Conservation (phyloP, 2,329 filamentous ascomycete species). For the Graphilbum fragrans region DNA sequence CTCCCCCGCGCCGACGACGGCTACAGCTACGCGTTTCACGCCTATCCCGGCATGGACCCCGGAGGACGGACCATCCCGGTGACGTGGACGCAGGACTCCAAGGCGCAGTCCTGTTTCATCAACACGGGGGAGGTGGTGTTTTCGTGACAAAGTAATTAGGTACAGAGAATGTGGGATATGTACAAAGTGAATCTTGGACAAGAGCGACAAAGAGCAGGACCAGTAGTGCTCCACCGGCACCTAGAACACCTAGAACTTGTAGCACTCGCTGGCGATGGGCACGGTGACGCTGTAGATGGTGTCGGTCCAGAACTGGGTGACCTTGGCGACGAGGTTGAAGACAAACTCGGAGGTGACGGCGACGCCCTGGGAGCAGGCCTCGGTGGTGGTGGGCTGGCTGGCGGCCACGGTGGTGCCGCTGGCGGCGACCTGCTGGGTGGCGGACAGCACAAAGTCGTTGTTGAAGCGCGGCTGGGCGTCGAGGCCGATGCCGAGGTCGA, state of each 20-base stretch:
- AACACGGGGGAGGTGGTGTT: constrained; percentile 8
- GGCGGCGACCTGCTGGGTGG: constrained; percentile 9
- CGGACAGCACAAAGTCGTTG: constrained; percentile 13
- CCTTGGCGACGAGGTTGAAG: constrained; percentile 14
- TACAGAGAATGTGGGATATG: not conserved
- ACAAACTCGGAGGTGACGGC: constrained; percentile 14
- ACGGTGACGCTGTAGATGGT: constrained; percentile 14
- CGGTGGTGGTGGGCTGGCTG: constrained; percentile 2
- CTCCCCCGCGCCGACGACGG: constrained; percentile 7
- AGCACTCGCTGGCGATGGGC: constrained; percentile 16
- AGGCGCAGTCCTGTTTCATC: constrained; percentile 8
- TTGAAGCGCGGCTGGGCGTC: constrained; percentile 15
- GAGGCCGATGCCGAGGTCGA: constrained; percentile 16
- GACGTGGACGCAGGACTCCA: constrained; percentile 10
- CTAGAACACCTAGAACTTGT: constrained; percentile 11
- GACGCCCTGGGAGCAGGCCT: constrained; percentile 13
- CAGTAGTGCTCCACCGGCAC: no score
- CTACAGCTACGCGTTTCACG: constrained; percentile 10
- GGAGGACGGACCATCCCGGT: constrained; percentile 6
- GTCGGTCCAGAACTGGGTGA: constrained; percentile 15
- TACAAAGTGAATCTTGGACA: no score
- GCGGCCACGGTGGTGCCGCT: constrained; percentile 4
- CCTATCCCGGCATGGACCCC: constrained; percentile 9
- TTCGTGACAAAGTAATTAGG: not conserved
- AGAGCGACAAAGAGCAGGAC: no score